A percentile compares a stretch with the other conserved stretches of the same genome.
These are phyloP conservation scores for Ascobolus immersus DNA, from an alignment of 495 filamentous ascomycete genomes.

Conservation along the genomic window DNA sequence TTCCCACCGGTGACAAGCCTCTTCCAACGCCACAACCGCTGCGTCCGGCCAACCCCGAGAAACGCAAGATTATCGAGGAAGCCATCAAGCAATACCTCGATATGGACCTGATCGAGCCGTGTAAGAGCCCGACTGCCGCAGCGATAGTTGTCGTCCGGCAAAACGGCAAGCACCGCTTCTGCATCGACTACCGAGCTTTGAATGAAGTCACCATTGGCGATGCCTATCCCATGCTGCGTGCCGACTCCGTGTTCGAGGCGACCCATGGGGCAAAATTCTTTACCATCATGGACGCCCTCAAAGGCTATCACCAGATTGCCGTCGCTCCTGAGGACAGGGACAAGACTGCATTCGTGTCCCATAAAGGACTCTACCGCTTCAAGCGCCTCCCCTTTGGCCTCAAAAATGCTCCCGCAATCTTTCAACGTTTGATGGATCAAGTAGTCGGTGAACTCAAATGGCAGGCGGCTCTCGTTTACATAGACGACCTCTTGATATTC, in stretches of 20 bases:
- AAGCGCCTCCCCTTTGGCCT: background rate
- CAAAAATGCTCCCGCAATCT: conserved; percentile 1
- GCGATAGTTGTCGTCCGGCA: conserved; percentile 1
- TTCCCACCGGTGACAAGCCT: background rate
- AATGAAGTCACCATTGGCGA: conserved; percentile 1
- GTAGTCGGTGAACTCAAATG: background rate
- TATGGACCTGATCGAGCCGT: background rate
- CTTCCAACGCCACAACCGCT: background rate
- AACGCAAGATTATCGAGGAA: background rate
- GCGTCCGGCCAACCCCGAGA: background rate
- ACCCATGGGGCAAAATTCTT: background rate
- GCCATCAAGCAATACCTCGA: background rate
- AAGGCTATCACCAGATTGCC: background rate
- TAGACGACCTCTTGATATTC: background rate
- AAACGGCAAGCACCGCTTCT: conserved; percentile 2
- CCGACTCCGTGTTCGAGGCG: background rate
- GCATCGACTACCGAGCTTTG: conserved; percentile 1
- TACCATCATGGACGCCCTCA: background rate
- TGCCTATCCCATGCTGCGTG: background rate
- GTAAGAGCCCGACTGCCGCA: background rate
- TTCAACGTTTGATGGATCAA: conserved; percentile 4
- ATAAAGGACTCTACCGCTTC: background rate
- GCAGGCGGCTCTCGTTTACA: conserved; percentile 3
- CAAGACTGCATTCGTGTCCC: background rate
- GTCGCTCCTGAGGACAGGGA: background rate